A percentile compares a stretch with the other conserved stretches of the same genome.
phyloP scores from a whole-genome alignment of 1,139 yeast species.

The Geotrichum fermentans region DNA sequence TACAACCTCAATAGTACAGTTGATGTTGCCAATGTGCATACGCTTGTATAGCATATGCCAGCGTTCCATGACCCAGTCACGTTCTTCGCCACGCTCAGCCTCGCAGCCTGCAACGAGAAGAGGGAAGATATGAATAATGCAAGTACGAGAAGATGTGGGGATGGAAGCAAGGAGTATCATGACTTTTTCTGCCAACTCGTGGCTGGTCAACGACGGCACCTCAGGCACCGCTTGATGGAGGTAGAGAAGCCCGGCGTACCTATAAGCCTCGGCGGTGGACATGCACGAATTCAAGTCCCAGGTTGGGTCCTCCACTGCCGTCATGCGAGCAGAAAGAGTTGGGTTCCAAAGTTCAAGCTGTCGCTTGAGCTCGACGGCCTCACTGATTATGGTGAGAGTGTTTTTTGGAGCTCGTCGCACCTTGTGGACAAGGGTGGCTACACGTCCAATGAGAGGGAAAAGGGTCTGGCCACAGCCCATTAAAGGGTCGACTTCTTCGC shows the following conservation, averaged over 20 bases:
- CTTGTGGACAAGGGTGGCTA: constrained; percentile 51
- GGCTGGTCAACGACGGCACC: constrained; percentile 52
- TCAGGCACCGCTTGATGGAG: constrained; percentile 69
- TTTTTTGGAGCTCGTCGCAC: constrained; percentile 44
- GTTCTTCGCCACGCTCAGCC: constrained; percentile 51
- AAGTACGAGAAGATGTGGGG: constrained; percentile 54
- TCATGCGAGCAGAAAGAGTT: constrained; percentile 39
- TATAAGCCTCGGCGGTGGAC: constrained; percentile 65
- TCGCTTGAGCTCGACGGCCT: constrained; percentile 52
- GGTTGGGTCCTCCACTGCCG: constrained; percentile 42
- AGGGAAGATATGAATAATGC: constrained; percentile 60
- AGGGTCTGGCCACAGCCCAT: constrained; percentile 62
- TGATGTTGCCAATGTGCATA: constrained; percentile 63
- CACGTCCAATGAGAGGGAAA: constrained; percentile 59
- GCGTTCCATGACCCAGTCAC: constrained; percentile 57
- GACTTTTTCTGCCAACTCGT: constrained; percentile 55
- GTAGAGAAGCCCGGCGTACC: constrained; percentile 54
- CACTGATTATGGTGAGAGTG: constrained; percentile 47
- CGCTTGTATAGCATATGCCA: constrained; percentile 53
- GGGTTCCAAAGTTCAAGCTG: constrained; percentile 53
- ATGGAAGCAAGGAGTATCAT: constrained; percentile 57
- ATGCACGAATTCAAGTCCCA: constrained; percentile 58
- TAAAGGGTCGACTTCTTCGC: constrained; percentile 52
- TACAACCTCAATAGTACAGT: constrained; percentile 62
- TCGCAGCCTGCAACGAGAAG: constrained; percentile 61